Evolutionary conservation across 2,329 filamentous ascomycete genomes (phyloP), one percentile per base, ranked within the genome.

Genomic region (Thyridium curvatum): DNA sequence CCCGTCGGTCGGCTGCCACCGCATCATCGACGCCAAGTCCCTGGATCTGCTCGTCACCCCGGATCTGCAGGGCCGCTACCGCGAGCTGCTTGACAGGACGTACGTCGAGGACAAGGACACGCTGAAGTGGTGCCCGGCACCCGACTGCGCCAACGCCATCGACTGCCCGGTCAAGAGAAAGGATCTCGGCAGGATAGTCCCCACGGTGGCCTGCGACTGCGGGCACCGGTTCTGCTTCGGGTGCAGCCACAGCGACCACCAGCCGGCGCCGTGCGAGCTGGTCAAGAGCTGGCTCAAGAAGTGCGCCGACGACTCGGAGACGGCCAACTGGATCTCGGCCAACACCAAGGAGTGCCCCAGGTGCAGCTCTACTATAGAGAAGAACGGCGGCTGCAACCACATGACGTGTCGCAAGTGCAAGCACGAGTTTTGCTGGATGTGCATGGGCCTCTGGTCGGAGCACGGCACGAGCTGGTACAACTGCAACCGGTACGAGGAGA

Each of bases 381-480:
- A 98, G 77, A 98, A 98, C 49, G 90, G 90, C 38, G 90, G 90
- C 4, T 96, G 90, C 68, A 96, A 96, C 66, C 90, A 96, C 61
- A 96, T 96, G 90, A 96, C 90, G 0, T 96, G 90, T 59, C 74
- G 90, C 41, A 96, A 96, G 62, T 96, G 90, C 68, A 88, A 89
- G 55, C 83, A 96, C 56, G 90, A 96, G 56, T 96, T 98, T 56
- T 98, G 93, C 66, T 98, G 93, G 93, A 97, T 98, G 86, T 98
- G 93, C 56, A 98, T 98, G 93, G 93, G 93, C 0, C 71, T 95
- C 1, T 98, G 93, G 93, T 94, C 89, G 1, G 93, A 98, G 63
- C 93, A 98, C 59, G 93, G 93, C 46, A 98, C 91, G 4, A 95
- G 88, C 64, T 98, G 93, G 93, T 98, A 98, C 71, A 98, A 95